A percentile compares a stretch with the other conserved stretches of the same genome.
Conservation (phyloP, 176 grass and related monocot genomes). For the Carex myosuroides region DNA sequence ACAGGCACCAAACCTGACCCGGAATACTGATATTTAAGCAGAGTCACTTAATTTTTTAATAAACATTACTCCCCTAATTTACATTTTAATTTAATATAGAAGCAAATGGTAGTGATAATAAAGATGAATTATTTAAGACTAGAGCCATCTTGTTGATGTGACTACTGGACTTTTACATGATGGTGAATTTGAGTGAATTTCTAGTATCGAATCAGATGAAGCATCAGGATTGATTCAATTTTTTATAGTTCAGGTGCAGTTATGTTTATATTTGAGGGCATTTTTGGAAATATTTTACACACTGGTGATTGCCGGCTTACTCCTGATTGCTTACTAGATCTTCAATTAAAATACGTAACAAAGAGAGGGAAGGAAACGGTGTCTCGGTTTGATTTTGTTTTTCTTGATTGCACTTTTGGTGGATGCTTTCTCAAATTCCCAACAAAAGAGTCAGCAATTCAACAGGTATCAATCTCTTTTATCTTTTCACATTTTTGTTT, state of each 20-base stretch:
- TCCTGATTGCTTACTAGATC: slow-evolving; percentile 54
- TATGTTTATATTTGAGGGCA: slow-evolving; percentile 93
- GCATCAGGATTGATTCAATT: neutral
- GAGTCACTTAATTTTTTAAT: neutral
- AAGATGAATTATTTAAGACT: too few relatives aligned
- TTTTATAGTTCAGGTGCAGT: slow-evolving; percentile 42
- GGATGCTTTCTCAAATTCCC: slow-evolving; percentile 71
- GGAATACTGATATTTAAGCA: neutral
- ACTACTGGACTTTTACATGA: neutral
- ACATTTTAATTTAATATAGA: neutral
- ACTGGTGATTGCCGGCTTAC: slow-evolving; percentile 76
- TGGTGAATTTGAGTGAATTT: neutral
- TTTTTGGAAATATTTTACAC: slow-evolving; percentile 74
- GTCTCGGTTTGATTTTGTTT: slow-evolving; percentile 54
- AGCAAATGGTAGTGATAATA: neutral
- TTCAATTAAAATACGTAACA: slow-evolving; percentile 63
- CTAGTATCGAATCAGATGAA: neutral
- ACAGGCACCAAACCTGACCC: neutral
- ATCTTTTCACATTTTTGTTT: neutral
- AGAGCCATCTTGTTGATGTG: too few relatives aligned
- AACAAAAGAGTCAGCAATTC: slow-evolving; percentile 58
- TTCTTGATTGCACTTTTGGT: slow-evolving; percentile 80
- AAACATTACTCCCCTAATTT: neutral
- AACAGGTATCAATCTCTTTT: slow-evolving; percentile 52
- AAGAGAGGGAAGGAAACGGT: slow-evolving; percentile 59